Evolutionary conservation across 1,284 basidiomycete species (phyloP).

Genomic region (Papiliotrema flavescens): DNA sequence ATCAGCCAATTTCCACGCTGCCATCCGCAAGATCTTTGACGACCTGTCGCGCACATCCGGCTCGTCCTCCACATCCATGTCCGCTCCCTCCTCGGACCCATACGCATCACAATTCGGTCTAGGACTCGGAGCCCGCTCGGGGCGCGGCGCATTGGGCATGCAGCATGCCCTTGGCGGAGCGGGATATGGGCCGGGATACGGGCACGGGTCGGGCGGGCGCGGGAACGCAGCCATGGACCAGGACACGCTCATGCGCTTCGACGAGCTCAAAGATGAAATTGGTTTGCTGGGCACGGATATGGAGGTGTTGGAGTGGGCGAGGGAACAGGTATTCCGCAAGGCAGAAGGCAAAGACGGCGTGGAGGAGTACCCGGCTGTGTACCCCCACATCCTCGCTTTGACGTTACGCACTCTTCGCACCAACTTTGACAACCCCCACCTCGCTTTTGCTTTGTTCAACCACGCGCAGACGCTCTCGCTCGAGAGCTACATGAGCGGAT

Average conservation of each 20-base stretch:
- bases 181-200: neutral
- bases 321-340: slow-evolving; percentile 60
- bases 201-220: slow-evolving; percentile 18
- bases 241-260: slow-evolving; percentile 46
- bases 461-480: slow-evolving; percentile 68
- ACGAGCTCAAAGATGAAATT: slow-evolving; percentile 71
- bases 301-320: slow-evolving; percentile 72
- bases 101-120: slow-evolving; percentile 3
- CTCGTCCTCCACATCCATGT: neutral
- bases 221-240: slow-evolving; percentile 23
- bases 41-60: slow-evolving; percentile 10
- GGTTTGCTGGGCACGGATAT: slow-evolving; percentile 65
- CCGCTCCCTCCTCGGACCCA: slow-evolving; percentile 3
- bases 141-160: neutral
- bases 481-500: slow-evolving; percentile 77
- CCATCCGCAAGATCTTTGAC: slow-evolving; percentile 21
- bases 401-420: slow-evolving; percentile 72
- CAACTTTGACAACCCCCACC: slow-evolving; percentile 70
- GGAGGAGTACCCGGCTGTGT: slow-evolving; percentile 48
- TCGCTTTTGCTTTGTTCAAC: slow-evolving; percentile 77
- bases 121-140: neutral
- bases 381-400: slow-evolving; percentile 67
- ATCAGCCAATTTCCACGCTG: slow-evolving; percentile 21
- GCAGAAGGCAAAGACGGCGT: slow-evolving; percentile 52
- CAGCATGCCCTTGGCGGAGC: neutral